Percentiles rank a stretch among this genome's conserved stretches.
These are phyloP conservation scores for Mycena sp. DNA, from an alignment of 1,284 basidiomycete species.

Conservation along the genomic window DNA sequence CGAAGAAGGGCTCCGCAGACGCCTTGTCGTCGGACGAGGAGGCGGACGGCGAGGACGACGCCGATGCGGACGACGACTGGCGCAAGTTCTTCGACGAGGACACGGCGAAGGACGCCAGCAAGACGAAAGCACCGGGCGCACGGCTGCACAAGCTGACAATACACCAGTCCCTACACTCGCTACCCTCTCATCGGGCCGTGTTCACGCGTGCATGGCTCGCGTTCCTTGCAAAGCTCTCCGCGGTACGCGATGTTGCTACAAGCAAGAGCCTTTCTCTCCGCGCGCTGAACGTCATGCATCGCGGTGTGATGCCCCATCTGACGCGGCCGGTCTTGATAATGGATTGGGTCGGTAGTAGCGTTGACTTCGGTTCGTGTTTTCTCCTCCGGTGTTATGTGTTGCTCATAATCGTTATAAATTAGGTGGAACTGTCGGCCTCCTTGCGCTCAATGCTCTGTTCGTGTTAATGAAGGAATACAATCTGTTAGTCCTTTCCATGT, in stretches of 20 bases:
- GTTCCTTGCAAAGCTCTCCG: constrained; percentile 69
- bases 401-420: not conserved
- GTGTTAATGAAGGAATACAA: constrained; percentile 94
- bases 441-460: constrained; percentile 94
- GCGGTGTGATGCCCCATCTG: constrained; percentile 86
- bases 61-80: constrained; percentile 82
- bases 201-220: constrained; percentile 84
- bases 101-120: constrained; percentile 46
- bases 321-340: constrained; percentile 86
- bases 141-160: constrained; percentile 72
- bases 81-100: constrained; percentile 82
- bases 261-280: constrained; percentile 62
- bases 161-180: constrained; percentile 79
- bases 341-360: constrained; percentile 93
- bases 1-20: constrained; percentile 42
- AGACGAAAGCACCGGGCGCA: constrained; percentile 49
- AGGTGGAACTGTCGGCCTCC: constrained; percentile 89
- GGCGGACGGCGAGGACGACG: constrained; percentile 50
- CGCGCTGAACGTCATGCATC: constrained; percentile 84
- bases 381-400: not conserved
- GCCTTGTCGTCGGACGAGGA: constrained; percentile 52
- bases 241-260: constrained; percentile 45
- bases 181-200: constrained; percentile 78
- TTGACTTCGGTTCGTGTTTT: constrained; percentile 73
- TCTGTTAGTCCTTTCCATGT: constrained; percentile 70